Percentiles rank a stretch among this genome's conserved stretches.
phyloP scores from a whole-genome alignment of 768 basidiomycete species.

The Xanthoconium stramineum region DNA sequence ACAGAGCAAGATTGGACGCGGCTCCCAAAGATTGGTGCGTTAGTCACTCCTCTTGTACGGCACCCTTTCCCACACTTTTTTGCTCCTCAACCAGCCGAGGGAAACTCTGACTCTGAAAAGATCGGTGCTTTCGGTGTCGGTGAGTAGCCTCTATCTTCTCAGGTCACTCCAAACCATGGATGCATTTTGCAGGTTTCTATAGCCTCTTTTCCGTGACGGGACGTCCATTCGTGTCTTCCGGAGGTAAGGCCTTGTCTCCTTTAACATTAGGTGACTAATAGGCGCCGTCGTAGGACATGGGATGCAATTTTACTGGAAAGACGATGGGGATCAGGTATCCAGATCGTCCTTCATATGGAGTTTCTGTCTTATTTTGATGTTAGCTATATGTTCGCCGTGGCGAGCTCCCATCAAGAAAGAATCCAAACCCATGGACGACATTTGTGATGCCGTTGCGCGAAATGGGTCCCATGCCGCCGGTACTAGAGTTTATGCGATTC shows the following conservation, averaged over 20 bases:
- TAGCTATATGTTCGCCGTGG: too few species aligned
- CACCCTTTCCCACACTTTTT: neutral
- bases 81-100: slow-evolving; percentile 55
- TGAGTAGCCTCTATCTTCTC: slow-evolving; percentile 10
- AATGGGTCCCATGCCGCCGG: too few species aligned
- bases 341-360: too few species aligned
- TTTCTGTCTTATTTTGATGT: too few species aligned
- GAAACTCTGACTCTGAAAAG: slow-evolving; percentile 92
- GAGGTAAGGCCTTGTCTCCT: neutral
- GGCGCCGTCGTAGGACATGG: neutral
- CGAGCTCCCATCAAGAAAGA: too few species aligned
- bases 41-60: neutral
- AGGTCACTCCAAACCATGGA: too few species aligned
- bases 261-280: too few species aligned
- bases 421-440: too few species aligned
- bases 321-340: neutral
- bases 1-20: slow-evolving; percentile 84
- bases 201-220: slow-evolving; percentile 73
- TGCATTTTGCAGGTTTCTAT: slow-evolving; percentile 53
- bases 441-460: too few species aligned
- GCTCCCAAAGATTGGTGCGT: slow-evolving; percentile 80
- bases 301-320: neutral
- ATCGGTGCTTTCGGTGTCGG: slow-evolving; percentile 93
- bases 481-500: too few species aligned
- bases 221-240: neutral